Conservation (phyloP, 768 basidiomycete genomes). For the Boletus fagicola region DNA sequence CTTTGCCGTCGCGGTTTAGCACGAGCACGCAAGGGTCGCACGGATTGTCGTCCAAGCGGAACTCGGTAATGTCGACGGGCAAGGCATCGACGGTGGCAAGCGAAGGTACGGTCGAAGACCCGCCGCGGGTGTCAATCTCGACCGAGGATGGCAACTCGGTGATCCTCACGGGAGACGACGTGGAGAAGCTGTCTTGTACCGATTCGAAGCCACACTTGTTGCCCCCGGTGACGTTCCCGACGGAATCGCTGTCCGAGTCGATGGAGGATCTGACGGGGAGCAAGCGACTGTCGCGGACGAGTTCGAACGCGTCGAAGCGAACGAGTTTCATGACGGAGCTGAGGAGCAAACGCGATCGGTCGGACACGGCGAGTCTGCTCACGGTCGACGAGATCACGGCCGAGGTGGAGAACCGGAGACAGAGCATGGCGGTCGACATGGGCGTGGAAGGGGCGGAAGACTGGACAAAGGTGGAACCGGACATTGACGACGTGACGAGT, state of each 20-base stretch:
- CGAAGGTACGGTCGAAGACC: conserved; percentile 40
- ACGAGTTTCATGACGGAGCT: conserved; percentile 82
- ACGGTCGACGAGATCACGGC: conserved; percentile 99
- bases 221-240: conserved; percentile 75
- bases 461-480: conserved; percentile 68
- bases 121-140: conserved; percentile 73
- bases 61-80: conserved; percentile 38
- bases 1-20: conserved; percentile 40
- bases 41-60: conserved; percentile 48
- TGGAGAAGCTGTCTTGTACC: conserved; percentile 29
- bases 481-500: conserved; percentile 48
- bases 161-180: conserved; percentile 55
- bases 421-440: conserved; percentile 45
- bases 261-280: conserved; percentile 52
- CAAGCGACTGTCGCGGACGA: conserved; percentile 39
- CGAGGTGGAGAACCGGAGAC: conserved; percentile 73
- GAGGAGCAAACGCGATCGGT: conserved; percentile 76
- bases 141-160: conserved; percentile 69
- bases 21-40: conserved; percentile 37
- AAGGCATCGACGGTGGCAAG: conserved; percentile 28
- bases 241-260: conserved; percentile 79
- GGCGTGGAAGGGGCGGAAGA: conserved; percentile 58
- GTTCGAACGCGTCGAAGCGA: conserved; percentile 55
- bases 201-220: conserved; percentile 55
- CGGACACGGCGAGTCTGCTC: conserved; percentile 87